Evolutionary conservation across 768 basidiomycete species (phyloP), one percentile per base, ranked within the genome.

Genomic region (Lactifluus subvellereus): DNA sequence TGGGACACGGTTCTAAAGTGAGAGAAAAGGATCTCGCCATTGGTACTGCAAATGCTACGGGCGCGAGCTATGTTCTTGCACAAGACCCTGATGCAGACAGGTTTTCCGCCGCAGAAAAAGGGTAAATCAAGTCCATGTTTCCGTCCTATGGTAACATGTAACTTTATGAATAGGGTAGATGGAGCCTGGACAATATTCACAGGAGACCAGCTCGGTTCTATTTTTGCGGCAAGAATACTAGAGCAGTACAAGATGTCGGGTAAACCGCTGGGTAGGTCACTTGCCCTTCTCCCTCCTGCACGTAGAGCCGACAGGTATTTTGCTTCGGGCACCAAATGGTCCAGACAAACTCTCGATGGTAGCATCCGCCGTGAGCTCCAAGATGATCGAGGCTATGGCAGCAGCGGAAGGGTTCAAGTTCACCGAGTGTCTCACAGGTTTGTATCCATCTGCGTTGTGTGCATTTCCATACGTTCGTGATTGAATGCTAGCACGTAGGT

Each of bases 31-130:
- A 91, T 68, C 77, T 87, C 4, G 91, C 92, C 2, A 74, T 94
- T 54, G 68, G 72, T 8, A 85, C 83, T 0, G 93, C 91, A 2
- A 75, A 84, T 33, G 63, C 68, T 2, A 74, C 77, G 18, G 79
- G 77, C 0, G 84, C 82, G 4, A 71, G 73, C 27, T 86, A 92
- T 70, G 85, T 95, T 2, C 76, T 95, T 18, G 91, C 94, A 3
- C 92, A 95, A 71, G 94, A 94, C 73, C 94, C 93, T 0, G 93
- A 95, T 69, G 83, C 88, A 4, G 93, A 94, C 74, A 77, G 89
- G 40, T 94, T 94, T 71, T 79, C 85, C 10, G 89, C 88, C 27
- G 91, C 87, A 37, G 86, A 92, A 72, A 83, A 78, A 72, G 70
- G 76, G 89, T 87, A 68, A 65, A 76, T 48, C 54, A 10, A 27